phyloP scores from a whole-genome alignment of 306 rosid genomes.

The Rosa lucieae region DNA sequence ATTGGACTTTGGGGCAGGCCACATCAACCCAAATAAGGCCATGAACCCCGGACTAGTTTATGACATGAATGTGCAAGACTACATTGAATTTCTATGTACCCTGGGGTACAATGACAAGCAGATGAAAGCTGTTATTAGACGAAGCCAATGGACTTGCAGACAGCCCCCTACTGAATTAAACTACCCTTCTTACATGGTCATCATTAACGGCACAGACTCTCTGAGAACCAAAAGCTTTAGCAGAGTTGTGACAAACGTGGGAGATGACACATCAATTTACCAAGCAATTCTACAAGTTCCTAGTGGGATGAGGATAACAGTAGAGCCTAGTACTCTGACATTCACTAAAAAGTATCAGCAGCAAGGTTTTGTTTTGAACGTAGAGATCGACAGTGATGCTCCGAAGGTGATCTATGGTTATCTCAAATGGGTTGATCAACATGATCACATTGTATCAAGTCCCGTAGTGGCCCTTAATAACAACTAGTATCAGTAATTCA shows the following conservation, averaged over 20 bases:
- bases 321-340: slow-evolving; percentile 12
- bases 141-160: background rate
- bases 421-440: slow-evolving; percentile 14
- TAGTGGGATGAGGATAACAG: slow-evolving; percentile 10
- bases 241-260: slow-evolving; percentile 23
- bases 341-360: slow-evolving; percentile 1
- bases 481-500: background rate
- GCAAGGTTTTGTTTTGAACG: background rate
- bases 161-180: slow-evolving; percentile 5
- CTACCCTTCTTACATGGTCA: slow-evolving; percentile 20
- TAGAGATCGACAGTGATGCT: background rate
- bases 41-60: slow-evolving; percentile 12
- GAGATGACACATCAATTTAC: background rate
- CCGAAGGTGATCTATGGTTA: background rate
- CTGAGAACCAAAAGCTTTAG: slow-evolving; percentile 3
- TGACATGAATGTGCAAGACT: slow-evolving; percentile 11
- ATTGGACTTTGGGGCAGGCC: slow-evolving; percentile 15
- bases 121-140: slow-evolving; percentile 7
- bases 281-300: background rate
- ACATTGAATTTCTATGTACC: slow-evolving; percentile 21
- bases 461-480: background rate
- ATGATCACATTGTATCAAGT: slow-evolving; percentile 4
- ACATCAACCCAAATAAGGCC: slow-evolving; percentile 17
- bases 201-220: background rate
- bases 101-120: background rate